Conservation (phyloP, 2,329 filamentous ascomycete species). For the Tolypocladium endophyticum region DNA sequence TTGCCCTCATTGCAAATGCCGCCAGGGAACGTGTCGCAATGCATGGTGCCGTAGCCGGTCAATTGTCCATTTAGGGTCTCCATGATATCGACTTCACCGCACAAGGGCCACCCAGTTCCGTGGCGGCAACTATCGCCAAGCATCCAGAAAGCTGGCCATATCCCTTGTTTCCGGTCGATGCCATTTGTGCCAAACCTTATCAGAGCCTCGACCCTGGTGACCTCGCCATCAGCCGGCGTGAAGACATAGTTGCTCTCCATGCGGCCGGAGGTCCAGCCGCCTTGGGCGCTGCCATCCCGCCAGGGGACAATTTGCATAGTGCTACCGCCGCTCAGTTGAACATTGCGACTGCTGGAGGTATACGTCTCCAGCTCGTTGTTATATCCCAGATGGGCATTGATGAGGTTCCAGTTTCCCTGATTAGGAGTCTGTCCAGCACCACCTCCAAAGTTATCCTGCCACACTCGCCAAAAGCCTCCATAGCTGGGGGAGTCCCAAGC, state of each 20-base stretch:
- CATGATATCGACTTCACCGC: conserved; percentile 48
- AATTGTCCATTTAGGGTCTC: conserved; percentile 41
- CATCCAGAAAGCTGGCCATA: conserved; percentile 52
- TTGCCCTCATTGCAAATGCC: conserved; percentile 41
- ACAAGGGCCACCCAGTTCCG: conserved; percentile 38
- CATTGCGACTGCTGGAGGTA: conserved; percentile 31
- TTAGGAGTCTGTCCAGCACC: conserved; percentile 20
- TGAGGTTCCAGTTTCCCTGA: conserved; percentile 29
- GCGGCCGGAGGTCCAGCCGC: conserved; percentile 43
- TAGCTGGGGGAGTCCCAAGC: conserved; percentile 29
- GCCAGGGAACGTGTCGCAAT: conserved; percentile 35
- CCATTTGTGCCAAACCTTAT: conserved; percentile 35
- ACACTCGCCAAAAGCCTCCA: conserved; percentile 25
- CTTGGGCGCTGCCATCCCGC: conserved; percentile 20
- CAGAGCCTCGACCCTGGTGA: conserved; percentile 34
- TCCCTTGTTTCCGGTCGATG: conserved; percentile 34
- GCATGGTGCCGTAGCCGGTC: conserved; percentile 37
- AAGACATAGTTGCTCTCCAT: conserved; percentile 39
- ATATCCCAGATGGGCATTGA: conserved; percentile 27
- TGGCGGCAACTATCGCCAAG: conserved; percentile 38
- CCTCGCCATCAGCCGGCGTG: conserved; percentile 32
- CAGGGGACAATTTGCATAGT: conserved; percentile 42
- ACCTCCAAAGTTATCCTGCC: conserved; percentile 34
- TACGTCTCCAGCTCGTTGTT: conserved; percentile 45
- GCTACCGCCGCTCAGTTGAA: conserved; percentile 38